A percentile compares a stretch with the other conserved stretches of the same genome.
These are phyloP conservation scores for Alternaria solani DNA, from an alignment of 2,329 filamentous ascomycete species.

Conservation along the genomic window DNA sequence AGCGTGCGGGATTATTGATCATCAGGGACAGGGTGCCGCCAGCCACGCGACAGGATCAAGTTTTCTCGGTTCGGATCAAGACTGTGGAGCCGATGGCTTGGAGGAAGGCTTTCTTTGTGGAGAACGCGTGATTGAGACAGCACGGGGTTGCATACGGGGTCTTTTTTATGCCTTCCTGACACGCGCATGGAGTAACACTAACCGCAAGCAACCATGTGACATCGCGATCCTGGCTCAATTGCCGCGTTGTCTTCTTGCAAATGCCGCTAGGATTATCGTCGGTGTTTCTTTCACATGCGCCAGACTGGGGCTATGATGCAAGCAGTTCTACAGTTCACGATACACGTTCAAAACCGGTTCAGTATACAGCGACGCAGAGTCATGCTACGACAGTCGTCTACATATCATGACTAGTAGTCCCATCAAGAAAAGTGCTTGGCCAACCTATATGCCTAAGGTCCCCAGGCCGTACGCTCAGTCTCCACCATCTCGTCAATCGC, in stretches of 20 bases:
- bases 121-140: slow-evolving; percentile 2
- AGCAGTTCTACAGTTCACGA: neutral
- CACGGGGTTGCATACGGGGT: neutral
- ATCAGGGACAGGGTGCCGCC: slow-evolving; percentile 6
- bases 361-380: neutral
- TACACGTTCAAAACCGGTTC: neutral
- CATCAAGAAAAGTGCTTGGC: neutral
- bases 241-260: neutral
- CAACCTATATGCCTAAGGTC: neutral
- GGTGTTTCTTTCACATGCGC: neutral
- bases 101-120: slow-evolving; percentile 10
- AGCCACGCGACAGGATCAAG: slow-evolving; percentile 7
- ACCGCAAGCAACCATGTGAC: neutral
- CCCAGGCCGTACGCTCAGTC: slow-evolving; percentile 1
- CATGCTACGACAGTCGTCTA: neutral
- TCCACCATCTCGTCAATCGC: slow-evolving; percentile 13
- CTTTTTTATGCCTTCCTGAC: neutral
- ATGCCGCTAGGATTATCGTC: neutral
- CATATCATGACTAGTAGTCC: neutral
- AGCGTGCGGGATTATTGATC: slow-evolving; percentile 2
- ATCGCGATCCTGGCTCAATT: neutral
- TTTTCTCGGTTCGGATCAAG: neutral
- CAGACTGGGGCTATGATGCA: neutral
- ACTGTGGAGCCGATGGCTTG: slow-evolving; percentile 8
- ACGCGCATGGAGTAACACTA: neutral